Conservation (phyloP, 225 moss, liverwort and hornwort genomes). For the Bryoerythrophyllum caledonicum region DNA sequence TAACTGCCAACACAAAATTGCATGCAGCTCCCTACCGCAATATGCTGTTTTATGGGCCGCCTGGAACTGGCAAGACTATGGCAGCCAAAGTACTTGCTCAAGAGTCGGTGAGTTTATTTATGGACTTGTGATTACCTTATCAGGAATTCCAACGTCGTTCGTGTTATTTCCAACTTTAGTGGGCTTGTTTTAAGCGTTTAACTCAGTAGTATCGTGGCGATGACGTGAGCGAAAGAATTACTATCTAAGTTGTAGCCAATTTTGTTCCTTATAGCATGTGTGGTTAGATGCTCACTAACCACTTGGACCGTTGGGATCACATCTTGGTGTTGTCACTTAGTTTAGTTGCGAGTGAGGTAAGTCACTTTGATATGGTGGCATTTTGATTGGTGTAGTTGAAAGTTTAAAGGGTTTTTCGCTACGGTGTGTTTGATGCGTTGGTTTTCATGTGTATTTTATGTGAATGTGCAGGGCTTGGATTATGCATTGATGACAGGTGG, state of each 20-base stretch:
- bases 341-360: background rate
- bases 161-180: background rate
- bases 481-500: conserved; percentile 99
- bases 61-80: conserved; percentile 99
- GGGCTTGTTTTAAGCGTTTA: background rate
- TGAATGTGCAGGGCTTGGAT: conserved; percentile 71
- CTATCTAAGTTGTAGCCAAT: background rate
- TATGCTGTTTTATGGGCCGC: conserved; percentile 94
- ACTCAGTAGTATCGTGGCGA: background rate
- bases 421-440: background rate
- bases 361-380: background rate
- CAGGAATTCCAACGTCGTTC: background rate
- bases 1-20: conserved; percentile 77
- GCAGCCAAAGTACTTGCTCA: conserved; percentile 92
- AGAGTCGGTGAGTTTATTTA: conserved; percentile 57
- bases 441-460: conserved; percentile 9
- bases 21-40: conserved; percentile 83
- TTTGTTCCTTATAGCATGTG: background rate
- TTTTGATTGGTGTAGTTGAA: background rate
- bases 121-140: background rate
- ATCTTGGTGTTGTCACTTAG: background rate
- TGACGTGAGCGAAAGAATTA: background rate
- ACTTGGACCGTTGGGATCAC: background rate
- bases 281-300: conserved; percentile 5
- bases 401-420: background rate